These are phyloP conservation scores for Neostapfia colusana DNA, from an alignment of 176 grass and related monocot species.

Conservation along the genomic window DNA sequence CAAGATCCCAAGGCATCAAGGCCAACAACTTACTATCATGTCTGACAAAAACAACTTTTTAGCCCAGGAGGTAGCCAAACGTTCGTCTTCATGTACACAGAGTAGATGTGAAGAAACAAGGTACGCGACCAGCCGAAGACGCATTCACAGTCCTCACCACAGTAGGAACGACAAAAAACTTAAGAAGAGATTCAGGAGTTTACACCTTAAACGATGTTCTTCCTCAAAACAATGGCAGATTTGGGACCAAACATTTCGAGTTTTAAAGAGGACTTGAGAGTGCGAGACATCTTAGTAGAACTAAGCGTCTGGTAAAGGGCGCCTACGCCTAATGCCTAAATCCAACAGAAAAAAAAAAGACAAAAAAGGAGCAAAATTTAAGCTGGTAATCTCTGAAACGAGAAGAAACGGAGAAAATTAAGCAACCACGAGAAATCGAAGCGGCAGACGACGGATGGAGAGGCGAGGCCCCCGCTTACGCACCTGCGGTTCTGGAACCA, in stretches of 20 bases:
- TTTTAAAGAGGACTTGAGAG: too few species aligned
- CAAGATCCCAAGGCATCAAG: neutral
- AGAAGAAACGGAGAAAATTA: neutral
- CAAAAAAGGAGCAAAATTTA: neutral
- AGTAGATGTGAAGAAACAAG: neutral
- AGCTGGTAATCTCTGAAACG: neutral
- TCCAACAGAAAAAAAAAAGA: neutral
- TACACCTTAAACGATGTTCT: neutral
- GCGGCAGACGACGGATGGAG: neutral
- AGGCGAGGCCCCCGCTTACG: neutral
- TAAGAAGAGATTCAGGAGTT: neutral
- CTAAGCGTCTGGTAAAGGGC: neutral
- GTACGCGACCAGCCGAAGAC: neutral
- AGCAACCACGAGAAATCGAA: neutral
- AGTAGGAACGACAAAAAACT: neutral
- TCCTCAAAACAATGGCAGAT: too few species aligned
- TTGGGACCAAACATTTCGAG: too few species aligned
- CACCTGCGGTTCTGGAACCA: slow-evolving; percentile 99
- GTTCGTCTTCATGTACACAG: too few species aligned
- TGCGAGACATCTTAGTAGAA: neutral
- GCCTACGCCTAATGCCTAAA: neutral
- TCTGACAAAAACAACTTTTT: neutral
- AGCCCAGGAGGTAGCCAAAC: too few species aligned
- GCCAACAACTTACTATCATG: neutral
- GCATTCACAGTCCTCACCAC: slow-evolving; percentile 5